Evolutionary conservation across 2,329 filamentous ascomycete species (phyloP).

Genomic region (Dichotomopilus funicola): DNA sequence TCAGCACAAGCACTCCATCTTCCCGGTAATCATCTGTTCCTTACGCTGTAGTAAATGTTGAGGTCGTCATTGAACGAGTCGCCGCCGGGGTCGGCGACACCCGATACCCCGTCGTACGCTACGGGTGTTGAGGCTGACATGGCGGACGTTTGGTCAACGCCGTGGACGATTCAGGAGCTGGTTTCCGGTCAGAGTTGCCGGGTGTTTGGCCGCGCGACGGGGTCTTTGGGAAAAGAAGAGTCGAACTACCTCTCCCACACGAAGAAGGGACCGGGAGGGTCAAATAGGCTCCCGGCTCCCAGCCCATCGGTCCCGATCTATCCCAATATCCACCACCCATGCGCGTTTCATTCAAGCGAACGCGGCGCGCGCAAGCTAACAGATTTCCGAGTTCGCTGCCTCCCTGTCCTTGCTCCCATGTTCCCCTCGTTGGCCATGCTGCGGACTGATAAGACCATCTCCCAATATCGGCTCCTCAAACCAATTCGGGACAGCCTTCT

Average conservation of each 20-base stretch:
- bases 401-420: not conserved
- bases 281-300: constrained; percentile 2
- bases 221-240: not conserved
- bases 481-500: constrained; percentile 15
- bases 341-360: no score
- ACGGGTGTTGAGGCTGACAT: constrained; percentile 32
- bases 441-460: constrained; percentile 17
- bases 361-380: no score
- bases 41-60: constrained; percentile 77
- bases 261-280: constrained; percentile 1
- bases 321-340: no score
- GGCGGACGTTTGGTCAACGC: constrained; percentile 1
- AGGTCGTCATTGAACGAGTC: constrained; percentile 60
- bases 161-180: not conserved
- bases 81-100: constrained; percentile 41
- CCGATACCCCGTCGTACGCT: constrained; percentile 46
- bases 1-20: not conserved
- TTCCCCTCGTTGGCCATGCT: not conserved
- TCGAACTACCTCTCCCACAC: not conserved
- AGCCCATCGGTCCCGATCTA: no score
- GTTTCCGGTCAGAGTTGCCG: not conserved
- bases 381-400: not conserved
- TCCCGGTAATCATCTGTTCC: constrained; percentile 18
- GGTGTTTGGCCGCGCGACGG: no score
- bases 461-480: constrained; percentile 10